Evolutionary conservation across 2,329 filamentous ascomycete species (phyloP).

Genomic region (Cryphonectria naterciae): DNA sequence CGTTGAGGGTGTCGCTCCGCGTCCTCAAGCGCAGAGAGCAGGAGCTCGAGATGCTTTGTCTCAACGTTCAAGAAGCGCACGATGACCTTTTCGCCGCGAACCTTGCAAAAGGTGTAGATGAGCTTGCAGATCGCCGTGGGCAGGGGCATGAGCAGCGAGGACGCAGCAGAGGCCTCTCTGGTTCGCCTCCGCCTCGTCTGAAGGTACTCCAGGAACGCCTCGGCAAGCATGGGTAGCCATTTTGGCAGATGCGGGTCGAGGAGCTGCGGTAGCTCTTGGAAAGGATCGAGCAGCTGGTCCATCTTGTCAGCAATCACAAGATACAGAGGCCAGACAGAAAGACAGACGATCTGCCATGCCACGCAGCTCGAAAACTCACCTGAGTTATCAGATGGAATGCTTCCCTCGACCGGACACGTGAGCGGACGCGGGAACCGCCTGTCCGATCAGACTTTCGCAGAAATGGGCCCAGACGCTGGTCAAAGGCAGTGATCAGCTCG

Average conservation of each 20-base stretch:
- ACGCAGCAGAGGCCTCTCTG: slow-evolving; percentile 38
- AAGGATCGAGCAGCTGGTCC: slow-evolving; percentile 70
- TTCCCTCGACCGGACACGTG: slow-evolving; percentile 55
- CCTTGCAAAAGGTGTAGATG: slow-evolving; percentile 91
- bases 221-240: slow-evolving; percentile 74
- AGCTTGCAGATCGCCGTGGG: slow-evolving; percentile 76
- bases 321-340: background rate
- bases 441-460: slow-evolving; percentile 56
- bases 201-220: slow-evolving; percentile 74
- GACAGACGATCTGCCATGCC: background rate
- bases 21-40: slow-evolving; percentile 75
- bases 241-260: slow-evolving; percentile 81
- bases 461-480: slow-evolving; percentile 55
- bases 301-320: slow-evolving; percentile 29
- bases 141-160: slow-evolving; percentile 56
- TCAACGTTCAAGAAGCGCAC: slow-evolving; percentile 91
- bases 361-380: slow-evolving; percentile 38
- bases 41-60: slow-evolving; percentile 78
- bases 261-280: slow-evolving; percentile 93
- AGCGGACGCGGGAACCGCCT: slow-evolving; percentile 47
- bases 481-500: slow-evolving; percentile 63
- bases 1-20: slow-evolving; percentile 42
- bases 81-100: slow-evolving; percentile 90
- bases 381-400: slow-evolving; percentile 51
- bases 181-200: slow-evolving; percentile 46